These are phyloP conservation scores for Macadamia integrifolia DNA, from an alignment of 164 flowering plant genomes.

Conservation along the genomic window DNA sequence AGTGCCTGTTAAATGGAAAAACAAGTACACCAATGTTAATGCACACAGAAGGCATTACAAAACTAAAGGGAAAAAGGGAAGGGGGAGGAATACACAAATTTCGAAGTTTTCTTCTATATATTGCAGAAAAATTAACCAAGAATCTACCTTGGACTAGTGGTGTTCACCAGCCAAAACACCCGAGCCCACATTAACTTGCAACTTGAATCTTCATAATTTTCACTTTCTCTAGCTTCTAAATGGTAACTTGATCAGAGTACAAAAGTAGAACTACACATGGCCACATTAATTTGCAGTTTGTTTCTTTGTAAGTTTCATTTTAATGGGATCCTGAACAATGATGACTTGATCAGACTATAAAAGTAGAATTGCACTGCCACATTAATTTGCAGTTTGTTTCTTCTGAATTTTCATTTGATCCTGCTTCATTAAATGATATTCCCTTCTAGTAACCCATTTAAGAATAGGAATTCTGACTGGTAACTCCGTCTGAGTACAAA, in stretches of 20 bases:
- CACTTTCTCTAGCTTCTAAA: not conserved
- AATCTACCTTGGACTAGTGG: slow-evolving; percentile 2
- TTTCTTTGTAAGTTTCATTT: not conserved
- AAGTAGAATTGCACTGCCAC: not conserved
- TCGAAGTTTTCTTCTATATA: not conserved
- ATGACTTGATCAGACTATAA: too few species aligned
- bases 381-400: slow-evolving; percentile 3
- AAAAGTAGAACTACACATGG: not conserved
- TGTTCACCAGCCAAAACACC: slow-evolving; percentile 7
- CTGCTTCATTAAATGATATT: not conserved
- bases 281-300: slow-evolving; percentile 1
- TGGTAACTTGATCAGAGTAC: not conserved
- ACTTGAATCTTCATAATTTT: not conserved
- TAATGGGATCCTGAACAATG: not conserved
- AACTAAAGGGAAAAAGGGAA: not conserved
- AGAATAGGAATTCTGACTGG: not conserved
- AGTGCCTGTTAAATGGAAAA: slow-evolving; percentile 8
- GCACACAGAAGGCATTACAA: not conserved
- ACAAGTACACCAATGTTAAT: not conserved
- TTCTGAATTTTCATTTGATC: not conserved
- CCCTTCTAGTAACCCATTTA: not conserved
- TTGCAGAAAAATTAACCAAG: not conserved
- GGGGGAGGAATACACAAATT: too few species aligned
- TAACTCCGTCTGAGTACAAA: too few species aligned
- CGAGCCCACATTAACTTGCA: slow-evolving; percentile 5